A percentile compares a stretch with the other conserved stretches of the same genome.
These are phyloP conservation scores for Cocos nucifera DNA, from an alignment of 176 grass and related monocot genomes.

Conservation along the genomic window DNA sequence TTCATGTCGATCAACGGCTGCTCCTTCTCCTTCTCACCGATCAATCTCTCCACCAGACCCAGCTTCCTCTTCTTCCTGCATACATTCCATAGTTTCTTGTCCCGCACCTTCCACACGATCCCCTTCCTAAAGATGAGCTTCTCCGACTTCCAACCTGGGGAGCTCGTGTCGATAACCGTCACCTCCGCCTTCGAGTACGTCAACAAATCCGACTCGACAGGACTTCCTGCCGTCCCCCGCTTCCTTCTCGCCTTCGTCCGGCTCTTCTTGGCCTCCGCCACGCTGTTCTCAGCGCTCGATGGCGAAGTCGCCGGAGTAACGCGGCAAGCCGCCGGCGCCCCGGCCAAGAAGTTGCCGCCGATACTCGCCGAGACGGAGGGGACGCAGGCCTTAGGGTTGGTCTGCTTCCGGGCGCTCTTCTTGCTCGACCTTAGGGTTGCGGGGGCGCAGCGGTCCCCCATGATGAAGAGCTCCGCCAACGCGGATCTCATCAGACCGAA, in stretches of 20 bases:
- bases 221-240: neutral
- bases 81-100: constrained; percentile 31
- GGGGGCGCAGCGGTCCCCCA: constrained; percentile 15
- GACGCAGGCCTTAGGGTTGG: constrained; percentile 16
- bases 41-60: constrained; percentile 30
- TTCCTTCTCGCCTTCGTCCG: constrained; percentile 19
- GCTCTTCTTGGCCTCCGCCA: constrained; percentile 18
- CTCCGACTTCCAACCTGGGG: constrained; percentile 46
- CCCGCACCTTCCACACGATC: constrained; percentile 26
- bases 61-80: constrained; percentile 39
- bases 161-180: constrained; percentile 85
- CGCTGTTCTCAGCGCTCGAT: constrained; percentile 3
- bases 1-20: constrained; percentile 7
- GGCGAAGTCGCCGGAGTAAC: constrained; percentile 20
- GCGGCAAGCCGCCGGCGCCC: neutral
- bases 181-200: constrained; percentile 41
- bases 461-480: constrained; percentile 60
- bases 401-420: constrained; percentile 20
- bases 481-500: constrained; percentile 20
- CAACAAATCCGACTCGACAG: constrained; percentile 8
- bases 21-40: constrained; percentile 28
- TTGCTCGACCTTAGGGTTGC: neutral
- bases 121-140: constrained; percentile 65
- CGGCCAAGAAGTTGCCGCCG: constrained; percentile 1
- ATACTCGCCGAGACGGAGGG: constrained; percentile 41